Evolutionary conservation across 164 flowering plant species (phyloP).

Genomic region (Taxillus chinensis): DNA sequence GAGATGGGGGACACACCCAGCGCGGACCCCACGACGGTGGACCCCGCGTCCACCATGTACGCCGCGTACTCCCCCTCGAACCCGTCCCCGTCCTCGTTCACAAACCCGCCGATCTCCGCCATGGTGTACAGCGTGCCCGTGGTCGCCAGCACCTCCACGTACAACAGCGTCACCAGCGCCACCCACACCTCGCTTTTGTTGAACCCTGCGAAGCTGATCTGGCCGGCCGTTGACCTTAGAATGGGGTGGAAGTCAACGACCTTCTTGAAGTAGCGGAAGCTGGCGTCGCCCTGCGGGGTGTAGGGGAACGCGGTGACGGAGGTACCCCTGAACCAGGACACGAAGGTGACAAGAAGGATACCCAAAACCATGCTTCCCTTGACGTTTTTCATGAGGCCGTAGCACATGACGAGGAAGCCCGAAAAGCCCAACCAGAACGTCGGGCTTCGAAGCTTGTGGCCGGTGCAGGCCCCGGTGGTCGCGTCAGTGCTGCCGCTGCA

Average conservation of each 20-base stretch:
- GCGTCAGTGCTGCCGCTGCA: constrained; percentile 35
- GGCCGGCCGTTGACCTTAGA: constrained; percentile 56
- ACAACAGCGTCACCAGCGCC: constrained; percentile 51
- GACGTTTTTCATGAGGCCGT: constrained; percentile 50
- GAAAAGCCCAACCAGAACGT: constrained; percentile 65
- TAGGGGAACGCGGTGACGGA: constrained; percentile 56
- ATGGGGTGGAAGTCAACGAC: constrained; percentile 53
- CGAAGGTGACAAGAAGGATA: constrained; percentile 51
- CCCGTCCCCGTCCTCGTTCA: constrained; percentile 45
- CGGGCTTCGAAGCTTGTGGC: constrained; percentile 56
- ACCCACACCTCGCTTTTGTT: constrained; percentile 56
- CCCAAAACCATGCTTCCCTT: constrained; percentile 89
- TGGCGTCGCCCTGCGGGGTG: constrained; percentile 48
- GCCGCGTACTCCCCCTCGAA: constrained; percentile 80
- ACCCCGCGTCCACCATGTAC: constrained; percentile 62
- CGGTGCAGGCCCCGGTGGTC: constrained; percentile 44
- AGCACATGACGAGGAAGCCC: constrained; percentile 55
- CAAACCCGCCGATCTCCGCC: constrained; percentile 68
- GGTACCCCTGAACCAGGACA: constrained; percentile 75
- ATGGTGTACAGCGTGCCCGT: constrained; percentile 69
- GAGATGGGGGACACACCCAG: constrained; percentile 63
- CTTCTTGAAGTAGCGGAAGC: constrained; percentile 52
- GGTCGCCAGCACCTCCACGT: constrained; percentile 69
- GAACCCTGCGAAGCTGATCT: constrained; percentile 48
- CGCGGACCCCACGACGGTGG: constrained; percentile 51